Percentiles rank a stretch among this genome's conserved stretches.
Evolutionary conservation across 106 monocot species (phyloP).

Genomic region (Gastrodia elata): DNA sequence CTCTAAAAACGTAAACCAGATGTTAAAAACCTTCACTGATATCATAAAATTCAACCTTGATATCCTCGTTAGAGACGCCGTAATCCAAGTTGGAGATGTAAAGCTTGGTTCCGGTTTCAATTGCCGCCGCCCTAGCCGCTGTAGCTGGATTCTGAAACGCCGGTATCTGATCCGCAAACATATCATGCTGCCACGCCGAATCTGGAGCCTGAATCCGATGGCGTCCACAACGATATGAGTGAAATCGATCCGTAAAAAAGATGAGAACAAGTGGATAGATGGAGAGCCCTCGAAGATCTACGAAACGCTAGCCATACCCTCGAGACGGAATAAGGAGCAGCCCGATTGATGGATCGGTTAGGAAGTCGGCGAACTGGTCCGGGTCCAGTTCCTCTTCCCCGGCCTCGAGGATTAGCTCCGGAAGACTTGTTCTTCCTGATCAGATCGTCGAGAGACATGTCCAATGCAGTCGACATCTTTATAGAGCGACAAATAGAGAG

Average conservation of each 20-base stretch:
- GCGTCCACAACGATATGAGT: conserved; percentile 24
- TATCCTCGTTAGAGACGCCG: conserved; percentile 67
- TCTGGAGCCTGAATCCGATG: conserved; percentile 51
- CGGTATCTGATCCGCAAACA: conserved; percentile 31
- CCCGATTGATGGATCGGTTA: conserved; percentile 26
- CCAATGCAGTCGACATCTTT: conserved; percentile 50
- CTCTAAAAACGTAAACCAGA: neutral
- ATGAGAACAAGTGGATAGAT: conserved; percentile 2
- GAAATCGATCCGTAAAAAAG: conserved; percentile 1
- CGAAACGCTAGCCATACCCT: conserved; percentile 35
- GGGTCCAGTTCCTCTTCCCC: conserved; percentile 20
- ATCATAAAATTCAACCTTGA: conserved; percentile 33
- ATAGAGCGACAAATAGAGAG: neutral
- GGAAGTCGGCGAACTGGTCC: conserved; percentile 38
- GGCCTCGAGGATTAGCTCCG: conserved; percentile 12
- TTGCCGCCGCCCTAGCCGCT: conserved; percentile 25
- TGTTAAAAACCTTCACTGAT: neutral
- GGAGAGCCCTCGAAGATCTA: conserved; percentile 10
- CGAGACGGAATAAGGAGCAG: conserved; percentile 27
- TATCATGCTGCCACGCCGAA: conserved; percentile 61
- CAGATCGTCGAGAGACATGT: conserved; percentile 71
- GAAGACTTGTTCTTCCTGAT: conserved; percentile 69
- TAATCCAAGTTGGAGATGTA: conserved; percentile 81
- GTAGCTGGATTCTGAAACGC: conserved; percentile 11
- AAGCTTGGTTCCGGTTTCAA: conserved; percentile 74